Evolutionary conservation across 1,284 basidiomycete species (phyloP), one percentile per base, ranked within the genome.

Genomic region (Sporisorium iseilematis-ciliati): DNA sequence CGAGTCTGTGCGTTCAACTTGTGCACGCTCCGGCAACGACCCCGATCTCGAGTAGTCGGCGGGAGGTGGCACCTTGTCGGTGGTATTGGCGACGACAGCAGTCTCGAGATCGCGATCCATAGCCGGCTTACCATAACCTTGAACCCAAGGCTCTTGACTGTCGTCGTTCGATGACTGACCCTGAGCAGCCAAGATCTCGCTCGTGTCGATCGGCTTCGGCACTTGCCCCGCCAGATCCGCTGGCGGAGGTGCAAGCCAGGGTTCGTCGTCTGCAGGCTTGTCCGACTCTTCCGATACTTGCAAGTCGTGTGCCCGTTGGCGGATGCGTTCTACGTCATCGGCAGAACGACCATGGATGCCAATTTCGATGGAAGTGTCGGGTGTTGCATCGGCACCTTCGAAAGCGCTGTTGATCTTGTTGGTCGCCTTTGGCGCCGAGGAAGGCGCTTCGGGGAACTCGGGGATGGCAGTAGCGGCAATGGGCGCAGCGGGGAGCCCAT

Each of bases 301-400:
- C 60, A 75, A 45, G 49, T 68, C 55, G 2, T 67, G 60, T 6
- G 72, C 75, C 25, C 64, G 57, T 49, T 60, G 66, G 26, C 71
- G 66, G 42, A 75, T 65, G 26, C 53, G 58, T 38, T 72, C 76
- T 18, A 80, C 53, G 14, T 80, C 75, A 21, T 61, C 67, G 7
- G 78, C 69, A 2, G 78, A 78, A 18, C 61, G 67, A 43, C 66
- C 73, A 7, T 76, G 63, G 8, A 79, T 66, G 46, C 77, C 78
- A 31, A 80, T 80, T 46, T 80, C 78, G 53, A 80, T 66, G 21
- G 74, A 76, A 4, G 68, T 72, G 46, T 76, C 75, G 4, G 66
- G 64, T 12, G 66, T 71, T 14, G 58, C 58, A 11, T 68, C 54
- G 14, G 57, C 38, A 11, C 18, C 21, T 12, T 67, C 69, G 25